Conservation (phyloP, 176 grass and related monocot genomes). For the Thalia dealbata region DNA sequence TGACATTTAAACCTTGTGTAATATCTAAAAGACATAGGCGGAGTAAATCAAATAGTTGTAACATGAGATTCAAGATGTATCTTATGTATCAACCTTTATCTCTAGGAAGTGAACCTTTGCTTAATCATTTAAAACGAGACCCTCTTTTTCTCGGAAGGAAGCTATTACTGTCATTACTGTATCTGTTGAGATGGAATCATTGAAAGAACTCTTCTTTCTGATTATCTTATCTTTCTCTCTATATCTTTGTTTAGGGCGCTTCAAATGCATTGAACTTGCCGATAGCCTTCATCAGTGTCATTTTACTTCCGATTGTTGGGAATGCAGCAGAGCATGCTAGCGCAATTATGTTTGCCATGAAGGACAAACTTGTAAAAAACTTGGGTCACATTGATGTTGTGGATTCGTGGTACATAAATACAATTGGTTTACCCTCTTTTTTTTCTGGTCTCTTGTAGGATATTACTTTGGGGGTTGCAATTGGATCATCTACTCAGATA, state of each 20-base stretch:
- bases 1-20: neutral
- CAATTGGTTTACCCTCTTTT: slow-evolving; percentile 16
- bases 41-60: neutral
- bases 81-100: neutral
- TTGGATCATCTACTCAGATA: slow-evolving; percentile 98
- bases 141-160: neutral
- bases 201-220: neutral
- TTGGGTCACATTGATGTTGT: slow-evolving; percentile 5
- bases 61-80: neutral
- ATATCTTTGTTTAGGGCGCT: slow-evolving; percentile 49
- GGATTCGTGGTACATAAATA: neutral
- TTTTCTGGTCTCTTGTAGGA: slow-evolving; percentile 46
- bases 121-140: neutral
- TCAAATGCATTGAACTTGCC: slow-evolving; percentile 86
- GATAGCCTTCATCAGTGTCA: slow-evolving; percentile 90
- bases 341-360: slow-evolving; percentile 99
- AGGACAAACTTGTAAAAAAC: slow-evolving; percentile 78
- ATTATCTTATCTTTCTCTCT: slow-evolving; percentile 6
- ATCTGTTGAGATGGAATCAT: neutral
- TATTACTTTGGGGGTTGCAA: slow-evolving; percentile 92
- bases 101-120: neutral
- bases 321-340: slow-evolving; percentile 96
- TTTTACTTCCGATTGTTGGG: slow-evolving; percentile 94
- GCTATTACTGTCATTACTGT: neutral
- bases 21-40: neutral